Evolutionary conservation across 371 early-diverging fungal species (phyloP).

Genomic region (Apophysomyces sp.): DNA sequence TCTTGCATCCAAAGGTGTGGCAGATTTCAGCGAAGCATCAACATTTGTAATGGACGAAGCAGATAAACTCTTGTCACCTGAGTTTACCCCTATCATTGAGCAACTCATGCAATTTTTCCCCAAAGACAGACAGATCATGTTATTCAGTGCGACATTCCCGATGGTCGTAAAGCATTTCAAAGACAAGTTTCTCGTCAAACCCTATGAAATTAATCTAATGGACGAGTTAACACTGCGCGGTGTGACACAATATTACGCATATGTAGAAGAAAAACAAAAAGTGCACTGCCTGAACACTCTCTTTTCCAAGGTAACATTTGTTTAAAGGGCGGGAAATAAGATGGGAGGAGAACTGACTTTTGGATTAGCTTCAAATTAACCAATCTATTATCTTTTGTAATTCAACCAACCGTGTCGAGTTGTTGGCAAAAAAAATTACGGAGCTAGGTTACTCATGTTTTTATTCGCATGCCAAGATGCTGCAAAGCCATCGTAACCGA

Average conservation of each 20-base stretch:
- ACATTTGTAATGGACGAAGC: slow-evolving; percentile 99
- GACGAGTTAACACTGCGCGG: slow-evolving; percentile 97
- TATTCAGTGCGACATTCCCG: slow-evolving; percentile 99
- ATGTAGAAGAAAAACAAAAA: slow-evolving; percentile 97
- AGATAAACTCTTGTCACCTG: slow-evolving; percentile 95
- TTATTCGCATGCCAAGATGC: slow-evolving; percentile 97
- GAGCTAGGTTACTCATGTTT: slow-evolving; percentile 98
- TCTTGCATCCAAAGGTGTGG: slow-evolving; percentile 87
- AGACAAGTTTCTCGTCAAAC: slow-evolving; percentile 88
- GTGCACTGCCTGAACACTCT: slow-evolving; percentile 97
- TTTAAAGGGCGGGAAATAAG: not conserved
- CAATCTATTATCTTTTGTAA: slow-evolving; percentile 99
- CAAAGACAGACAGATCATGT: slow-evolving; percentile 87
- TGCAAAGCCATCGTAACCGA: slow-evolving; percentile 94
- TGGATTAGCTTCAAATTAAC: slow-evolving; percentile 85
- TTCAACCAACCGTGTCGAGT: slow-evolving; percentile 95
- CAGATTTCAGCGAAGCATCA: slow-evolving; percentile 79
- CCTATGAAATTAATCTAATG: slow-evolving; percentile 98
- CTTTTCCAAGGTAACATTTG: slow-evolving; percentile 85
- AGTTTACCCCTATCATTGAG: slow-evolving; percentile 94
- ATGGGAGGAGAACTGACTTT: not conserved
- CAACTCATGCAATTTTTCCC: slow-evolving; percentile 85
- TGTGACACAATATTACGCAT: slow-evolving; percentile 98
- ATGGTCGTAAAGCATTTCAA: slow-evolving; percentile 93
- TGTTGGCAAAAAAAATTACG: slow-evolving; percentile 96